phyloP scores from a whole-genome alignment of 2,329 filamentous ascomycete species.

The Stagonosporopsis tanaceti region DNA sequence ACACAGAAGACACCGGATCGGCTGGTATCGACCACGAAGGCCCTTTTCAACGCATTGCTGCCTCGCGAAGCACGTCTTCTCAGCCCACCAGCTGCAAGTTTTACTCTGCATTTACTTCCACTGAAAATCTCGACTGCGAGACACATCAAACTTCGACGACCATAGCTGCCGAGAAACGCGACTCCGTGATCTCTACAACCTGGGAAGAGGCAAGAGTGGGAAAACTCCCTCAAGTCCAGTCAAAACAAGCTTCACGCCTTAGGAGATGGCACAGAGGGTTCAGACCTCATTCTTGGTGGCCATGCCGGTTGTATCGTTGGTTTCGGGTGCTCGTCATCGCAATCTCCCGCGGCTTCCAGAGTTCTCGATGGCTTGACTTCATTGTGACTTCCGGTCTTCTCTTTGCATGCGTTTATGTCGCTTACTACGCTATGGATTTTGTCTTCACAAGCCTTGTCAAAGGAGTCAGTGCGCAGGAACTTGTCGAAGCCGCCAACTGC shows the following conservation, averaged over 20 bases:
- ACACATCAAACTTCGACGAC: neutral
- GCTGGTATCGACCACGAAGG: neutral
- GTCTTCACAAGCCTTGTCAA: slow-evolving; percentile 27
- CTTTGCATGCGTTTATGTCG: slow-evolving; percentile 18
- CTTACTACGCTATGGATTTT: slow-evolving; percentile 34
- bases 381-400: slow-evolving; percentile 24
- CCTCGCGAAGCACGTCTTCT: neutral
- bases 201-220: neutral
- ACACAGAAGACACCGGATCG: neutral
- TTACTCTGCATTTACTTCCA: neutral
- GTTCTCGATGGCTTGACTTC: slow-evolving; percentile 25
- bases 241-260: too few species aligned
- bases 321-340: slow-evolving; percentile 12
- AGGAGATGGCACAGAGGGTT: neutral
- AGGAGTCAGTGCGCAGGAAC: slow-evolving; percentile 35
- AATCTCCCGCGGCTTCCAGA: slow-evolving; percentile 18
- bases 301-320: slow-evolving; percentile 17
- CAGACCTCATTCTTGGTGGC: slow-evolving; percentile 30
- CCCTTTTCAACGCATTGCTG: neutral
- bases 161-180: slow-evolving; percentile 12
- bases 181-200: slow-evolving; percentile 23
- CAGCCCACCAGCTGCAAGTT: neutral
- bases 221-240: neutral
- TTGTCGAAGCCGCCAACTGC: slow-evolving; percentile 34
- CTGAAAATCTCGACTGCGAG: neutral